A percentile compares a stretch with the other conserved stretches of the same genome.
Evolutionary conservation across 2,329 filamentous ascomycete species (phyloP).

Genomic region (Mycosphaerella arachidis): DNA sequence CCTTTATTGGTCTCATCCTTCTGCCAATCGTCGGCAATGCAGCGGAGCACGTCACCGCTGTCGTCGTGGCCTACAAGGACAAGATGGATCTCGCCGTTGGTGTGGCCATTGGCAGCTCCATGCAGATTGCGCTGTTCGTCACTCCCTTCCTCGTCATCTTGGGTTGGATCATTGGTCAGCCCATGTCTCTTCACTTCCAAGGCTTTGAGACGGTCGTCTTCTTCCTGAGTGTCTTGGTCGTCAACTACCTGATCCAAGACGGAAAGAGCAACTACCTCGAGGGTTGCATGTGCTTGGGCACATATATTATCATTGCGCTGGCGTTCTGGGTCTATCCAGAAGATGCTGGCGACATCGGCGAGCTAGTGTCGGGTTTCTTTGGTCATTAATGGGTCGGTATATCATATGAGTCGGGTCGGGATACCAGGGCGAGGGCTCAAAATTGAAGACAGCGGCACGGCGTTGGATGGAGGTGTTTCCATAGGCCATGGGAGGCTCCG

Average conservation of each 20-base stretch:
- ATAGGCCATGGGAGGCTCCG: neutral
- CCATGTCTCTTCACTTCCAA: slow-evolving; percentile 72
- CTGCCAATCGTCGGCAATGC: slow-evolving; percentile 56
- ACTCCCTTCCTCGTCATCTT: slow-evolving; percentile 55
- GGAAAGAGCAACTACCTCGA: slow-evolving; percentile 84
- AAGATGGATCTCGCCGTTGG: slow-evolving; percentile 56
- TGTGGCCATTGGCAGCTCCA: slow-evolving; percentile 50
- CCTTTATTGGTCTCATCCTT: slow-evolving; percentile 54
- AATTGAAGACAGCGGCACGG: neutral
- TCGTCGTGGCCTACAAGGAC: slow-evolving; percentile 52
- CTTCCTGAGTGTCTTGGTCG: slow-evolving; percentile 78
- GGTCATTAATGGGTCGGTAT: slow-evolving; percentile 7
- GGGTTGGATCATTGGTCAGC: slow-evolving; percentile 51
- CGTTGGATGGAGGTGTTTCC: neutral
- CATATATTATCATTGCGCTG: slow-evolving; percentile 56
- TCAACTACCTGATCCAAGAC: slow-evolving; percentile 82
- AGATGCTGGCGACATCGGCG: slow-evolving; percentile 19
- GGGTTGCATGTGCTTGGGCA: slow-evolving; percentile 58
- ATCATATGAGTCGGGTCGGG: neutral
- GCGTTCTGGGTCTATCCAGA: slow-evolving; percentile 57
- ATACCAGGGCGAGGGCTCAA: neutral
- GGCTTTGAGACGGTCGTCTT: slow-evolving; percentile 84
- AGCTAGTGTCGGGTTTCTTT: slow-evolving; percentile 16
- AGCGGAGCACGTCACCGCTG: slow-evolving; percentile 53
- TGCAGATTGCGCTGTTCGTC: slow-evolving; percentile 56